These are phyloP conservation scores for Candida takata DNA, from an alignment of 805 yeast species.

Conservation along the genomic window DNA sequence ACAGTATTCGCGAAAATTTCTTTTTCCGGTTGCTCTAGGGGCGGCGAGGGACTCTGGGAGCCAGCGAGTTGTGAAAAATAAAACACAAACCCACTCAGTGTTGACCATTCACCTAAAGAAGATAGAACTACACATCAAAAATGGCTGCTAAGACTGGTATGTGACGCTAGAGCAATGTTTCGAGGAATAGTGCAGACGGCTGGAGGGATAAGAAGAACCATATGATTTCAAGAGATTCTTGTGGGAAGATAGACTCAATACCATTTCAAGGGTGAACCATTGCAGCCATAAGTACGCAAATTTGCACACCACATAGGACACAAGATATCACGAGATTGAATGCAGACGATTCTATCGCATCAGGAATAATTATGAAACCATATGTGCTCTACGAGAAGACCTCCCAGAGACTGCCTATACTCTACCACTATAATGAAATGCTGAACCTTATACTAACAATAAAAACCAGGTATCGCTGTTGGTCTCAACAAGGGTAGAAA, in stretches of 20 bases:
- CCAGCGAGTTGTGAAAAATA: conserved; percentile 11
- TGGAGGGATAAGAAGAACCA: too few species aligned
- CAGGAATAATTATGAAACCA: too few species aligned
- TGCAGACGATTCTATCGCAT: too few species aligned
- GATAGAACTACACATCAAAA: conserved; percentile 22
- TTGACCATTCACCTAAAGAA: background rate
- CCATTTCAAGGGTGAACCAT: too few species aligned
- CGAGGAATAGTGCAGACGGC: too few species aligned
- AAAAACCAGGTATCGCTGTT: conserved; percentile 74
- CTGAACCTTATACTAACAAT: conserved; percentile 27
- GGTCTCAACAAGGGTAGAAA: conserved; percentile 99
- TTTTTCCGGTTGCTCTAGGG: background rate
- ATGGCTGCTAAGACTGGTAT: conserved; percentile 53
- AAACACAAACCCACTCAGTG: background rate
- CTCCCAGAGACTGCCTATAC: too few species aligned
- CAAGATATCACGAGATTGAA: too few species aligned
- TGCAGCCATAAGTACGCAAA: too few species aligned
- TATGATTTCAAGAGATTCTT: too few species aligned
- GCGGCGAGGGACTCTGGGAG: conserved; percentile 4
- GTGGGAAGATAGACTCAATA: too few species aligned
- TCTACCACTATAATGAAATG: background rate
- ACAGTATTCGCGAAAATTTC: conserved; percentile 1
- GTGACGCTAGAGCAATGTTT: conserved; percentile 13
- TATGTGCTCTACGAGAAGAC: too few species aligned
- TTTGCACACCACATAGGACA: too few species aligned